Evolutionary conservation across 148 eudicot genomes (phyloP), one percentile per base, ranked within the genome.

Genomic region (Diospyros kaki): DNA sequence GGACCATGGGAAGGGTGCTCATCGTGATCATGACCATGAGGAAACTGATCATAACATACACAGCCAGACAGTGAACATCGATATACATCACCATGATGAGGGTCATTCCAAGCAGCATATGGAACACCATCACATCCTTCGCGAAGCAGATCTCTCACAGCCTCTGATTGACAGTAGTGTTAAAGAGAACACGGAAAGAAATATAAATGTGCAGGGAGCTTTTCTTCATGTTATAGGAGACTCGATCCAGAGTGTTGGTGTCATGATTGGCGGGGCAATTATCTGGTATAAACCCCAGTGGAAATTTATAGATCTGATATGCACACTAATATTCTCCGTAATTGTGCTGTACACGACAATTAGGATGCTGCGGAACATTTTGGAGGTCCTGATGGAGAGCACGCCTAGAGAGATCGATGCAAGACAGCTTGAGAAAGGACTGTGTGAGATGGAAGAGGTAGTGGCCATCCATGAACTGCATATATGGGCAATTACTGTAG

Each of bases 181-280:
- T 40, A 52, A 71, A 28, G 79, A 77, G 59, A 87, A 88, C 84
- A 85, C 86, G 82, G 60, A 45, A 28, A 43, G 93, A 46, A 92
- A 89, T 55, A 83, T 92, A 69, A 92, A 95, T 64, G 81, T 95
- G 17, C 99, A 95, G 71, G 96, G 96, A 43, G 99, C 99, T 70
- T 95, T 90, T 78, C 89, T 93, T 55, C 99, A 92, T 44, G 99
- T 95, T 43, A 92, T 95, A 4, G 99, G 99, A 61, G 99, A 95
- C 82, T 90, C 91, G 5, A 87, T 95, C 75, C 99, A 95, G 72
- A 95, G 99, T 66, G 59, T 95, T 8, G 99, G 97, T 9, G 99
- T 95, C 38, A 95, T 95, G 99, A 88, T 95, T 14, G 97, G 97
- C 28, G 99, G 97, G 44, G 99, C 90, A 48, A 58, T 90, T 28